phyloP scores from a whole-genome alignment of 108 stramenopile genomes.

The Skeletonema potamos region DNA sequence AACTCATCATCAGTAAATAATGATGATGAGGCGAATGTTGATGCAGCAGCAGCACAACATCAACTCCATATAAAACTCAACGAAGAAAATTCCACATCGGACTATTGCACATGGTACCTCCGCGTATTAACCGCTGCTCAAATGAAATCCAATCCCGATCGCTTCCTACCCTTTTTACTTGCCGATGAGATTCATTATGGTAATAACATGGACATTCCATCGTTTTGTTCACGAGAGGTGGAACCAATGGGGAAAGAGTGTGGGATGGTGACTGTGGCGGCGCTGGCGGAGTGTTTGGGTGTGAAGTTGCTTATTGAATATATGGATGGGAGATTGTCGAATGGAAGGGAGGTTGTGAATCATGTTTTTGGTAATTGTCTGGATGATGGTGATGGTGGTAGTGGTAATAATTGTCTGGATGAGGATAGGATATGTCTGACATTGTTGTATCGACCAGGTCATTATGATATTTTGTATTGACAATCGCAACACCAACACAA shows the following conservation, averaged over 20 bases:
- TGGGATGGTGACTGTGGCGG: conserved; percentile 72
- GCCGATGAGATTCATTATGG: conserved; percentile 22
- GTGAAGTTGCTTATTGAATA: conserved; percentile 74
- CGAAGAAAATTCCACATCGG: conserved; percentile 70
- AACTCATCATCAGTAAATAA: background rate
- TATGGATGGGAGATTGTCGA: conserved; percentile 68
- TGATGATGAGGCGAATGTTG: no score
- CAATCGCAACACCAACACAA: background rate
- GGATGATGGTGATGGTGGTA: conserved; percentile 16
- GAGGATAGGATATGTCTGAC: conserved; percentile 35
- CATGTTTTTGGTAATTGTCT: conserved; percentile 68
- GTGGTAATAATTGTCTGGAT: background rate
- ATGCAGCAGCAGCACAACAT: no score
- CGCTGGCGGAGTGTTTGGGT: conserved; percentile 78
- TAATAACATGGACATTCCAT: conserved; percentile 43
- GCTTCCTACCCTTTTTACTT: conserved; percentile 67
- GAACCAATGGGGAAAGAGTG: conserved; percentile 87
- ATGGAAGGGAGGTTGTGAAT: conserved; percentile 17
- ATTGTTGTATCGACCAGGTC: conserved; percentile 83
- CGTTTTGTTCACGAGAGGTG: conserved; percentile 73
- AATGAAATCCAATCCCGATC: conserved; percentile 68
- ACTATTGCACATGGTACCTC: conserved; percentile 87
- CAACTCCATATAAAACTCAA: conserved; percentile 40
- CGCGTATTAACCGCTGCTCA: conserved; percentile 74
- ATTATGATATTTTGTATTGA: conserved; percentile 85